These are phyloP conservation scores for Coniferiporia weirii DNA, from an alignment of 1,284 basidiomycete genomes.

Conservation along the genomic window DNA sequence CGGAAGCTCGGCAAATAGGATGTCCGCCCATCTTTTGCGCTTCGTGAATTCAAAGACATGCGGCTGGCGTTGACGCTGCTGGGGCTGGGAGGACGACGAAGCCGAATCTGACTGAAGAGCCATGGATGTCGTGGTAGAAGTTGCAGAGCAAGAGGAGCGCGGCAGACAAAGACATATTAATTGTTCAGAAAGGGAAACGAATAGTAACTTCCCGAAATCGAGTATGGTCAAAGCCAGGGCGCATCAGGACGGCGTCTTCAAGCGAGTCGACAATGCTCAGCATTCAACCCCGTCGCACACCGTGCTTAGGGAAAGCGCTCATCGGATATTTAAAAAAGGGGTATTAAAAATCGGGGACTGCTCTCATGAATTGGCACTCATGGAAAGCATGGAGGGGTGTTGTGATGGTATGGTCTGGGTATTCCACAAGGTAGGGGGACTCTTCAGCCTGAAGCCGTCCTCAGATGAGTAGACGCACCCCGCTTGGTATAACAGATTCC, in stretches of 20 bases:
- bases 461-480: too few species aligned
- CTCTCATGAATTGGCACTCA: too few species aligned
- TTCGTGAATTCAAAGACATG: constrained; percentile 72
- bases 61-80: not conserved
- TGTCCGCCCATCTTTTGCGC: constrained; percentile 80
- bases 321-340: too few species aligned
- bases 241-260: not conserved
- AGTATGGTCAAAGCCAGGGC: not conserved
- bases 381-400: too few species aligned
- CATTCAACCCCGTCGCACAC: too few species aligned
- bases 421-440: too few species aligned
- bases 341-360: too few species aligned
- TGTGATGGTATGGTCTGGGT: too few species aligned
- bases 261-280: not conserved
- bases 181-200: not conserved
- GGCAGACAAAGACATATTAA: not conserved
- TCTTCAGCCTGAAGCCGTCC: too few species aligned
- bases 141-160: not conserved
- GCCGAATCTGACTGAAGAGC: not conserved
- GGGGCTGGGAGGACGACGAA: not conserved
- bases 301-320: too few species aligned
- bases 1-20: constrained; percentile 72
- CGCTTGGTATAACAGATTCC: too few species aligned
- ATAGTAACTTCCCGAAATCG: not conserved
- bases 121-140: not conserved